phyloP scores from a whole-genome alignment of 2,329 filamentous ascomycete species.

The Alternaria arbusti region DNA sequence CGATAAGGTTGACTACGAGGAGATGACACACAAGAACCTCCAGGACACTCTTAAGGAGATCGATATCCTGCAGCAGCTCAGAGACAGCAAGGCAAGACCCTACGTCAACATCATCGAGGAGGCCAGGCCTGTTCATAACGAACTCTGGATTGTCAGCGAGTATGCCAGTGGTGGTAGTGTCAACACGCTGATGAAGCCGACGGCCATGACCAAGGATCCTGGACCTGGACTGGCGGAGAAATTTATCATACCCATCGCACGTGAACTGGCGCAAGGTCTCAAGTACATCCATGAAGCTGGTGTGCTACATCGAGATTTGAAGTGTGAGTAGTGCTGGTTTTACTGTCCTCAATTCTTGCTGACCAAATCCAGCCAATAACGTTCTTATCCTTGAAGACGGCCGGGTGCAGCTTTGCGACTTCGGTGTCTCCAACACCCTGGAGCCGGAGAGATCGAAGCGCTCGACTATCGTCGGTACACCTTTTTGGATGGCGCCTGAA shows the following conservation, averaged over 20 bases:
- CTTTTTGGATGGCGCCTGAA: conserved; percentile 87
- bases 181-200: conserved; percentile 64
- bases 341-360: background rate
- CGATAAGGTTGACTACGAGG: conserved; percentile 71
- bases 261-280: conserved; percentile 67
- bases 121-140: conserved; percentile 75
- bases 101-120: conserved; percentile 86
- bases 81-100: conserved; percentile 76
- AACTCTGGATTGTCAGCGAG: conserved; percentile 88
- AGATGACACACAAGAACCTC: conserved; percentile 51
- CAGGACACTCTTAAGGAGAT: conserved; percentile 67
- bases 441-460: conserved; percentile 78
- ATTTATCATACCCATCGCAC: conserved; percentile 68
- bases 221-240: conserved; percentile 60
- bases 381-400: conserved; percentile 80
- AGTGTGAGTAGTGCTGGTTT: conserved; percentile 52
- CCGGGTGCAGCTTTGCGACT: conserved; percentile 81
- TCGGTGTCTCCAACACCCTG: conserved; percentile 80
- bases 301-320: conserved; percentile 70
- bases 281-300: conserved; percentile 70
- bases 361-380: conserved; percentile 64
- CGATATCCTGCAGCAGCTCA: conserved; percentile 72
- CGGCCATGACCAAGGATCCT: conserved; percentile 30
- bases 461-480: conserved; percentile 81
- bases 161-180: conserved; percentile 87